phyloP scores from a whole-genome alignment of 2,329 filamentous ascomycete species.

The Endocalyx cinctus region DNA sequence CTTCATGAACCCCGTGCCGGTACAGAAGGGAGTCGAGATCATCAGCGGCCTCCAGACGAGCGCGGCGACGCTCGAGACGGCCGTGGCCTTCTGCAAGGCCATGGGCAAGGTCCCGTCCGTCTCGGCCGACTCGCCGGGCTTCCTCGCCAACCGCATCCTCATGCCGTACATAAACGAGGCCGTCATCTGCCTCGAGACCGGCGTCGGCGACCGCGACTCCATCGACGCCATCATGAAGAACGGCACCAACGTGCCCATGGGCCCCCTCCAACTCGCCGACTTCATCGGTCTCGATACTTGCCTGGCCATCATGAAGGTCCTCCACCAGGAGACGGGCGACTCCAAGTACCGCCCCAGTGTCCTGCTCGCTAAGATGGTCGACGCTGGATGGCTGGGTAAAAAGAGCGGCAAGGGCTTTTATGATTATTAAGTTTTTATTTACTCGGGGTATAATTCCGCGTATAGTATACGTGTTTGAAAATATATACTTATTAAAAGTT shows the following conservation, averaged over 20 bases:
- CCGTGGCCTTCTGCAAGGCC: conserved; percentile 77
- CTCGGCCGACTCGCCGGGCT: conserved; percentile 86
- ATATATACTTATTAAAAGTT: too few relatives aligned
- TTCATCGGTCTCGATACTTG: conserved; percentile 98
- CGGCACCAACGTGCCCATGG: conserved; percentile 97
- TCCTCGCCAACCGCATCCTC: conserved; percentile 91
- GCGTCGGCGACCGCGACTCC: conserved; percentile 80
- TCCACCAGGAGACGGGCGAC: conserved; percentile 88
- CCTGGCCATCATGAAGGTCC: conserved; percentile 91
- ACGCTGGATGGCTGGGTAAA: conserved; percentile 96
- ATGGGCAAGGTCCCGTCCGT: conserved; percentile 92
- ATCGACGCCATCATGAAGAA: conserved; percentile 99
- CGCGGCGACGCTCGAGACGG: conserved; percentile 71
- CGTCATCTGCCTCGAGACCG: conserved; percentile 90
- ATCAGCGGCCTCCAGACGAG: conserved; percentile 93
- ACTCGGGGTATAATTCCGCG: too few relatives aligned
- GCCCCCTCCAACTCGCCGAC: conserved; percentile 85
- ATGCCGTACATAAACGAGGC: conserved; percentile 99
- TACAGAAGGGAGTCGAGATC: conserved; percentile 97
- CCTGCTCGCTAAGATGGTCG: conserved; percentile 88
- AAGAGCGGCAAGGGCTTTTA: conserved; percentile 97
- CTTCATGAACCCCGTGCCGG: conserved; percentile 98
- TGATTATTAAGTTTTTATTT: conserved; percentile 77
- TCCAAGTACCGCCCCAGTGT: conserved; percentile 92
- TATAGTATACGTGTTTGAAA: too few relatives aligned